These are phyloP conservation scores for Edaphochlamys debaryana DNA, from an alignment of 139 green algal species.

Conservation along the genomic window DNA sequence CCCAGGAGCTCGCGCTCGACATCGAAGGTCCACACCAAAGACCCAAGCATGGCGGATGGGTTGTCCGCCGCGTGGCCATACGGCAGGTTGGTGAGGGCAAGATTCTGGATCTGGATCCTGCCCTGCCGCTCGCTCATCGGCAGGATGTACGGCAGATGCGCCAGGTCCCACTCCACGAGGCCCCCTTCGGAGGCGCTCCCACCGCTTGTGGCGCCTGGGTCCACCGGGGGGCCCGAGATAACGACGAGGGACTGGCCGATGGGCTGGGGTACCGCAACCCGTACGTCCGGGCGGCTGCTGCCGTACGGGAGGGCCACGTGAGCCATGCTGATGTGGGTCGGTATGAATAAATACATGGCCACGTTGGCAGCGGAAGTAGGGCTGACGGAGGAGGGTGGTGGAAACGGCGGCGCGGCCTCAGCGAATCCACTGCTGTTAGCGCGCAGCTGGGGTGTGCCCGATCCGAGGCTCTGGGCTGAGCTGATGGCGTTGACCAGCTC, in stretches of 20 bases:
- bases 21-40: conserved; percentile 2
- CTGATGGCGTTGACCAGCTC: neutral
- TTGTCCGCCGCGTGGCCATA: neutral
- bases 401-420: no score
- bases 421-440: no score
- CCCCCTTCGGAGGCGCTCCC: neutral
- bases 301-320: neutral
- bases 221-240: neutral
- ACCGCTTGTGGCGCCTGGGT: neutral
- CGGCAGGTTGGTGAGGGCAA: conserved; percentile 11
- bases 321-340: neutral
- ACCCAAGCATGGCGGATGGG: neutral
- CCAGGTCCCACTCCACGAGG: neutral
- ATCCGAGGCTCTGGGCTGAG: neutral
- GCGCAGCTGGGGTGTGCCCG: no score
- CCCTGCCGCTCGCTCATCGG: neutral
- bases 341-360: neutral
- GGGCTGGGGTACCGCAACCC: neutral
- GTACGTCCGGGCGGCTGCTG: no score
- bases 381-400: no score
- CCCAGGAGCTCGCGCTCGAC: neutral
- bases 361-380: neutral
- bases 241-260: neutral
- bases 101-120: neutral
- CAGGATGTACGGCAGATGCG: neutral